Percentiles rank a stretch among this genome's conserved stretches.
Evolutionary conservation across 1,284 basidiomycete species (phyloP).

Genomic region (Farysia itapuensis): DNA sequence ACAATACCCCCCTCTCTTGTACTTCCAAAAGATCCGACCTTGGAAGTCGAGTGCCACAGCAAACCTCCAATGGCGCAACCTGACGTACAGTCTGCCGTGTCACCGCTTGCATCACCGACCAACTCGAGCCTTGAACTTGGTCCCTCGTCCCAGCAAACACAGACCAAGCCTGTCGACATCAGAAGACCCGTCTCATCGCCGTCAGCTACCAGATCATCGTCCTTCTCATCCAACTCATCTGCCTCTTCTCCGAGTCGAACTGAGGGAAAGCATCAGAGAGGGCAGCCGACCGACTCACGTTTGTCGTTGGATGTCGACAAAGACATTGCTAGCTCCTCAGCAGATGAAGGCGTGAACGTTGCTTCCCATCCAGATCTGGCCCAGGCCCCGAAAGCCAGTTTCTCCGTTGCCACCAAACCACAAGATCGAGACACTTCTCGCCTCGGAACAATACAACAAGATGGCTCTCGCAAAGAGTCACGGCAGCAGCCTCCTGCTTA

Average conservation of each 20-base stretch:
- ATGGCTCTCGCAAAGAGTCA: conserved; percentile 1
- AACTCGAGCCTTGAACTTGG: background rate
- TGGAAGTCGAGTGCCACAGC: too few relatives aligned
- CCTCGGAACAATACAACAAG: conserved; percentile 12
- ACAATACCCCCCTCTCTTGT: too few relatives aligned
- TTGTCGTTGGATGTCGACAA: too few relatives aligned
- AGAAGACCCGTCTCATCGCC: background rate
- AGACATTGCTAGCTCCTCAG: too few relatives aligned
- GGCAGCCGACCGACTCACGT: too few relatives aligned
- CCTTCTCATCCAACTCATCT: background rate
- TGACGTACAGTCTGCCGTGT: conserved; percentile 19
- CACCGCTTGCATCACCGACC: conserved; percentile 25
- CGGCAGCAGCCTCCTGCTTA: conserved; percentile 17
- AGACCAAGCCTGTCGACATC: too few relatives aligned
- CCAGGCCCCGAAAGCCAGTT: conserved; percentile 26
- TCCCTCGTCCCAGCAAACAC: too few relatives aligned
- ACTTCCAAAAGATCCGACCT: too few relatives aligned
- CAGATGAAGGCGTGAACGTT: conserved; percentile 17
- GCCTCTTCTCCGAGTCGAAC: too few relatives aligned
- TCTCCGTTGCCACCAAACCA: conserved; percentile 31
- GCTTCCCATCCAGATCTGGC: conserved; percentile 16
- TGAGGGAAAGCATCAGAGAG: too few relatives aligned
- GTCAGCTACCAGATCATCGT: background rate
- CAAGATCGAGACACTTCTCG: conserved; percentile 34
- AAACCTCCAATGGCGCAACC: conserved; percentile 22